Conservation (phyloP, 2,329 filamentous ascomycete genomes). For the Pseudogymnoascus sp. region DNA sequence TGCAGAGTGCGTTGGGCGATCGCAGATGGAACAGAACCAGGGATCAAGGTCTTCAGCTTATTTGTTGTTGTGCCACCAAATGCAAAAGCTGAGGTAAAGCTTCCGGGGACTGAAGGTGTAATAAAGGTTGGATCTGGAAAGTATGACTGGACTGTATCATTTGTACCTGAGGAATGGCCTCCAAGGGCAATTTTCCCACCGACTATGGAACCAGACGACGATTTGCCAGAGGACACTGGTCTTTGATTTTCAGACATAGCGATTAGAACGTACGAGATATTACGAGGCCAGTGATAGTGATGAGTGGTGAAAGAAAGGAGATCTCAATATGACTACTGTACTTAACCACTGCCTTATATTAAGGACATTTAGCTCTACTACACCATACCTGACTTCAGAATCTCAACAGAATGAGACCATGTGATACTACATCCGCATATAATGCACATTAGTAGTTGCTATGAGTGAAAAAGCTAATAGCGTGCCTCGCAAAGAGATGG, state of each 20-base stretch:
- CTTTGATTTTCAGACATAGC: background rate
- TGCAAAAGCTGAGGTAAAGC: conserved; percentile 11
- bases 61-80: conserved; percentile 22
- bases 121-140: conserved; percentile 8
- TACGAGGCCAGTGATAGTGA: background rate
- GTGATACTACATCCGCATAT: background rate
- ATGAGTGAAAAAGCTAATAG: background rate
- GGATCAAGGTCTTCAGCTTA: conserved; percentile 9
- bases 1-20: background rate
- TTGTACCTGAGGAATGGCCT: conserved; percentile 14
- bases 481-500: background rate
- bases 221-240: background rate
- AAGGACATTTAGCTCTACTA: background rate
- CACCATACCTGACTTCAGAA: background rate
- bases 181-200: conserved; percentile 12
- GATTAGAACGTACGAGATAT: background rate
- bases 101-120: background rate
- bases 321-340: background rate
- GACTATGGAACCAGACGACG: background rate
- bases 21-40: background rate
- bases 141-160: background rate
- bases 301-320: background rate
- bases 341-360: background rate
- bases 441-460: background rate
- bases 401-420: background rate